Base-by-base conservation (phyloP, 805 yeast species). In the Candida andamanensis region DNA sequence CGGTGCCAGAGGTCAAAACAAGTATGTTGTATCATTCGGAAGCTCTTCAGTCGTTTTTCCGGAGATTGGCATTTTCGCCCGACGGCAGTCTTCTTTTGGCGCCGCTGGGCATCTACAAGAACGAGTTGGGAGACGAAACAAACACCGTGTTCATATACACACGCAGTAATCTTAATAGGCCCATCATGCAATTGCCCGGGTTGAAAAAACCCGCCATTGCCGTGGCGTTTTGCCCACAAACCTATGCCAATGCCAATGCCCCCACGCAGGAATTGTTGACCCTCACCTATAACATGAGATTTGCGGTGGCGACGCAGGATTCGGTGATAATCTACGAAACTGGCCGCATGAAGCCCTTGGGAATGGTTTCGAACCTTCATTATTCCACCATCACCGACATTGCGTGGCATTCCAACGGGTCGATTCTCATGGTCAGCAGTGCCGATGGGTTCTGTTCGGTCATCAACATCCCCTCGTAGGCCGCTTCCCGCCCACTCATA, bases 281-380 rank as follows among this genome's bases (percentile, higher is more conserved):
- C 4, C 56, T 89, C 27, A 82, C 85, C 1, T 87, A 92, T 49
- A 74, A 86, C 40, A 73, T 92, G 76, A 60, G 90, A 1, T 89
- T 83, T 60, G 97, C 97, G 0, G 82, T 92, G 13, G 97, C 96
- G 0, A 89, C 97, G 0, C 87, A 85, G 36, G 95, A 85, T 51
- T 72, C 89, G 10, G 81, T 92, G 9, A 49, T 81, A 6, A 60
- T 92, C 2, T 92, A 85, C 56, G 95, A 86, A 44, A 90, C 97
- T 0, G 83, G 79, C 40, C 66, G 69, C 19, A 47, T 66, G 16
- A 56, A 68, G 35, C 95, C 97, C 2, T 47, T 92, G 15, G 92
- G 89, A 4, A 60, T 74, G 10, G 80, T 81, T 3, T 71, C 84
- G 0, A 86, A 86, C 46, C 63, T 92, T 30, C 98, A 92, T 52